Conservation (phyloP, 163 green algal genomes). For the Prototheca wickerhamii region DNA sequence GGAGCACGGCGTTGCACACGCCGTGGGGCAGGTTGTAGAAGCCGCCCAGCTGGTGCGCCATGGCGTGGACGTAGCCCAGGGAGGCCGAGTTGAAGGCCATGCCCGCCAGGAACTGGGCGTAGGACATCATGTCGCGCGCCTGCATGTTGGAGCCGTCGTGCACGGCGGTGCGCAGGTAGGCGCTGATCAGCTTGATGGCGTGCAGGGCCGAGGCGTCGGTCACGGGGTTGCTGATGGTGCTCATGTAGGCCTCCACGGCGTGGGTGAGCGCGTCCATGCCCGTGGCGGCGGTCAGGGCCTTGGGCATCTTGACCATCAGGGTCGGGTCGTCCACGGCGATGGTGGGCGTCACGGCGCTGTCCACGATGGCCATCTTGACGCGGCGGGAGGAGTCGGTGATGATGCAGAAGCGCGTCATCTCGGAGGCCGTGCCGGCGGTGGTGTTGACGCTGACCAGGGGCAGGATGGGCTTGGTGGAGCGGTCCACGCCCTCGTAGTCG, state of each 20-base stretch:
- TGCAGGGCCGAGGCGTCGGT: constrained; percentile 30
- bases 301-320: constrained; percentile 26
- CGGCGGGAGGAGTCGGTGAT: constrained; percentile 25
- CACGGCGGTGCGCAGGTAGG: constrained; percentile 27
- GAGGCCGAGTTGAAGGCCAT: constrained; percentile 35
- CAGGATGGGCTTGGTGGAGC: constrained; percentile 17
- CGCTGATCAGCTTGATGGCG: constrained; percentile 28
- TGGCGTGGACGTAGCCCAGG: constrained; percentile 27
- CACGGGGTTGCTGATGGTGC: constrained; percentile 20
- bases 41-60: constrained; percentile 34
- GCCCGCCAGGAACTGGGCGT: constrained; percentile 33
- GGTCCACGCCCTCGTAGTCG: constrained; percentile 27
- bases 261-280: constrained; percentile 39
- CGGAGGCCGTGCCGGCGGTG: constrained; percentile 28
- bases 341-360: constrained; percentile 20
- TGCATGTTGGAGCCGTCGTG: constrained; percentile 15
- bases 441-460: constrained; percentile 29
- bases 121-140: constrained; percentile 38
- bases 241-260: constrained; percentile 35
- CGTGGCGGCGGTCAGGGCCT: constrained; percentile 30
- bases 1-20: constrained; percentile 34
- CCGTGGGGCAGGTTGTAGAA: constrained; percentile 35
- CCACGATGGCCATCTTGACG: constrained; percentile 28
- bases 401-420: constrained; percentile 38
- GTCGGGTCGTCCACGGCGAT: constrained; percentile 33